Conservation (phyloP, 495 filamentous ascomycete species). For the Penicillium longicatenatum region DNA sequence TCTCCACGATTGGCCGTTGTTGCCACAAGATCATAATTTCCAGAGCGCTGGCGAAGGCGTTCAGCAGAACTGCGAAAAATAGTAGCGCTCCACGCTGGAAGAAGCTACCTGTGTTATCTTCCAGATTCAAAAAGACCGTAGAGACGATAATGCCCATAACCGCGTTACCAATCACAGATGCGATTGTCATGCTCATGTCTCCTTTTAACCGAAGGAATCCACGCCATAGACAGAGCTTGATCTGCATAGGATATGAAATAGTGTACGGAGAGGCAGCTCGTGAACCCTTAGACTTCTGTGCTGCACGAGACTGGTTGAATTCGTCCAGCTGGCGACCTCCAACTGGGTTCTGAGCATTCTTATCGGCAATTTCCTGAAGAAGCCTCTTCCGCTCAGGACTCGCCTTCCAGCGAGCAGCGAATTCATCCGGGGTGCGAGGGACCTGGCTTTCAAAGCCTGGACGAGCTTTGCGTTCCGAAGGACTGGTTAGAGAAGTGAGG, state of each 20-base stretch:
- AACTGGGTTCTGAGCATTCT: constrained; percentile 62
- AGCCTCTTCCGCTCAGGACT: constrained; percentile 68
- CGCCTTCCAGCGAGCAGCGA: constrained; percentile 71
- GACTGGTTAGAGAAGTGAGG: constrained; percentile 75
- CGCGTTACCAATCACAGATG: constrained; percentile 70
- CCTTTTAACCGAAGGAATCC: constrained; percentile 68
- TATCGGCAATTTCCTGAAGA: constrained; percentile 69
- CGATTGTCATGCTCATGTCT: constrained; percentile 71
- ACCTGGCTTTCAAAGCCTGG: constrained; percentile 64
- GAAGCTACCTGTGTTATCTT: constrained; percentile 63
- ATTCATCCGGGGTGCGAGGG: constrained; percentile 77
- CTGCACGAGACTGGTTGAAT: constrained; percentile 67
- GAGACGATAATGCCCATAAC: constrained; percentile 77
- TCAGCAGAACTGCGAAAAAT: constrained; percentile 86
- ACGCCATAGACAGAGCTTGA: constrained; percentile 71
- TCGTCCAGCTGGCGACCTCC: constrained; percentile 64
- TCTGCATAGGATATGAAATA: constrained; percentile 69
- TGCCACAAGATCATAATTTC: constrained; percentile 82
- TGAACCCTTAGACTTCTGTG: constrained; percentile 54
- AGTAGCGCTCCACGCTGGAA: constrained; percentile 79
- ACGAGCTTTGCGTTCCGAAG: constrained; percentile 64
- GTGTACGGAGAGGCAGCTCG: constrained; percentile 74
- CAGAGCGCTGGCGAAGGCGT: constrained; percentile 76
- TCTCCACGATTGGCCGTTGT: constrained; percentile 90
- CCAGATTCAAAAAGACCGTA: constrained; percentile 79